Evolutionary conservation across 2,329 filamentous ascomycete species (phyloP), one percentile per base, ranked within the genome.

Genomic region (Hypoxylon sp.): DNA sequence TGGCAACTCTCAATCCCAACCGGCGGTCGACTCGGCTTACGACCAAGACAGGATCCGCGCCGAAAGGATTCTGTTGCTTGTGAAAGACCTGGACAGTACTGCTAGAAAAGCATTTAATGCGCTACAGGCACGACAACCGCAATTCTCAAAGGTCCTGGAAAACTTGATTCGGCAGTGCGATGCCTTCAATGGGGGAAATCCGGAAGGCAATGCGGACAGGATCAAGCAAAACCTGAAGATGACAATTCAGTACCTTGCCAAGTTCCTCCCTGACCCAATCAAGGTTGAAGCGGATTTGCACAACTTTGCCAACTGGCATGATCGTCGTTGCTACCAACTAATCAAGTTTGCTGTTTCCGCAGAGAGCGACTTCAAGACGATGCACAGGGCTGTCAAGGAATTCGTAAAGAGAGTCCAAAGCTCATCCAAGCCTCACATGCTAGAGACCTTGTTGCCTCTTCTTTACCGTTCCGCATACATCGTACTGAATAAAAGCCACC

Each of bases 401-500:
- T 83, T 98, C 36, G 87, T 89, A 44, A 96, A 93, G 79, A 89
- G 93, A 61, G 85, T 96, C 33, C 91, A 94, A 71, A 85, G 87
- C 56, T 87, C 87, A 20, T 83, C 89, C 46, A 84, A 85, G 56
- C 78, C 87, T n/a, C 82, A 83, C 26, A 83, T 96, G 48, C 80
- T 96, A 2, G 93, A 97, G 33, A 96, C 93, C 0, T 77, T 99
- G 24, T 87, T 90, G 4, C 91, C 93, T 4, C 83, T 99, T 14
- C 82, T 98, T 3, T 97, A 97, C 76, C 89, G 93, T 44, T 90
- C 90, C 57, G 91, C 93, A 32, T 89, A 93, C 61, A 85, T 99
- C 68, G 87, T 97, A 70, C 97, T 96, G 81, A 99, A 97, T 80
- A 90, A 92, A 74, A 98, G 95, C 76, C 94, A 99, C 76, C 89